Evolutionary conservation across 805 yeast genomes (phyloP), one percentile per base, ranked within the genome.

Genomic region (Saturnispora bothae): DNA sequence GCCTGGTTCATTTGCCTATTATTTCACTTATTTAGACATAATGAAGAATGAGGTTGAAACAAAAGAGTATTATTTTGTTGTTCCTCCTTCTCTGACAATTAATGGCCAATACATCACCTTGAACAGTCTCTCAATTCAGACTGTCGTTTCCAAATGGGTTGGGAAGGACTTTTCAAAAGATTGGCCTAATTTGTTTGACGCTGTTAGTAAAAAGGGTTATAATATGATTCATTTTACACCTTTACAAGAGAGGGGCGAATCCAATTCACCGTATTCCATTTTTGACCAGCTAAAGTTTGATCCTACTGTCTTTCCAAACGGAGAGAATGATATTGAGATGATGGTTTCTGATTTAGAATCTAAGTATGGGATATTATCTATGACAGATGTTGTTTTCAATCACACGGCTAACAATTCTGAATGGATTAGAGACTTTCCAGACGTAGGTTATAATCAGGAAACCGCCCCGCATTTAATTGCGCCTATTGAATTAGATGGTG

Each of bases 171-270:
- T 67, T 25, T 20, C 43, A 4, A 54, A 56, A 2, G 58, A 71
- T 12, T 89, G 97, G 97, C 73, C 73, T 40, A 54, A 60, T 1
- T 63, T 82, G 40, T 82, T 89, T 42, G 54, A 57, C 1, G 70
- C 71, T 33, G 70, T 89, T 32, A 60, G 78, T 13, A 54, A 60
- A 7, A 92, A 92, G 58, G 88, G 92, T 16, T 89, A 89, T 64
- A 92, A 92, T 58, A 84, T 89, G 96, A 66, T 92, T 31, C 98
- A 89, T 63, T 89, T 89, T 57, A 88, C 96, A 5, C 98, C 98
- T 0, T 65, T 89, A 48, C 96, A 89, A 59, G 63, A 77, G 45
- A 69, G 97, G 40, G 98, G 98, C 25, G 80, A 69, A 44, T 83
- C 95, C 1, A 73, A 88, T 56, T 88, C 96, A 5, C 98, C 98